Evolutionary conservation across 805 yeast species (phyloP).

Genomic region (Zygoascus bituminiphila): DNA sequence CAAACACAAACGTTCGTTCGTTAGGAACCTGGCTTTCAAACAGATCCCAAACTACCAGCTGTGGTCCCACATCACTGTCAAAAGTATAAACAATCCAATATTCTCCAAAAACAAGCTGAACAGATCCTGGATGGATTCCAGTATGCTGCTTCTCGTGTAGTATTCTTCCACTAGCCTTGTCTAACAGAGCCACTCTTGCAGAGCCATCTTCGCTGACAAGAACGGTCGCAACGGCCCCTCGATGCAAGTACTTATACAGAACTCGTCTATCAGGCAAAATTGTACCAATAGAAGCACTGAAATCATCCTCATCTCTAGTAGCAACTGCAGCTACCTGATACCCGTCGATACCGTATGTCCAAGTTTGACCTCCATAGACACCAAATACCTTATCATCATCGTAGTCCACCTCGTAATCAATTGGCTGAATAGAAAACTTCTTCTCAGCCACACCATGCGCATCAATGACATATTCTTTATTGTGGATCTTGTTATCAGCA

Average conservation of each 20-base stretch:
- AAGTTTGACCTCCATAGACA: conserved; percentile 23
- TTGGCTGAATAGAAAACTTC: not conserved
- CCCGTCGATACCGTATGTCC: conserved; percentile 29
- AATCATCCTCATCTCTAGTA: conserved; percentile 33
- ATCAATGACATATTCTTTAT: conserved; percentile 10
- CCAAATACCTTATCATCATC: conserved; percentile 2
- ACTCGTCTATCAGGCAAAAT: conserved; percentile 64
- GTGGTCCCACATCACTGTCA: conserved; percentile 42
- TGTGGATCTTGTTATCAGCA: not conserved
- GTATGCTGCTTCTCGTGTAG: conserved; percentile 39
- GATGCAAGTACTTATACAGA: conserved; percentile 75
- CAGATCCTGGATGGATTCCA: conserved; percentile 32
- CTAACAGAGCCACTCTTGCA: conserved; percentile 49
- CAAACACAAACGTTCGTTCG: conserved; percentile 27
- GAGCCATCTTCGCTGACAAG: conserved; percentile 21
- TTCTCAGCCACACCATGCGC: conserved; percentile 9
- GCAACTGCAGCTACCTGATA: conserved; percentile 34
- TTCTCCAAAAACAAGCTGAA: conserved; percentile 63
- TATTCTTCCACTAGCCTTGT: conserved; percentile 60
- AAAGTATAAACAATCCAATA: conserved; percentile 73
- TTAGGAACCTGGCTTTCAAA: conserved; percentile 60
- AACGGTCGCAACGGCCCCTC: conserved; percentile 47
- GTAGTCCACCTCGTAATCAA: conserved; percentile 3
- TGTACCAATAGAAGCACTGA: conserved; percentile 55
- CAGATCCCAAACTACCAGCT: conserved; percentile 66